Conservation (phyloP, 2,329 filamentous ascomycete species). For the Paramyrothecium sp. region DNA sequence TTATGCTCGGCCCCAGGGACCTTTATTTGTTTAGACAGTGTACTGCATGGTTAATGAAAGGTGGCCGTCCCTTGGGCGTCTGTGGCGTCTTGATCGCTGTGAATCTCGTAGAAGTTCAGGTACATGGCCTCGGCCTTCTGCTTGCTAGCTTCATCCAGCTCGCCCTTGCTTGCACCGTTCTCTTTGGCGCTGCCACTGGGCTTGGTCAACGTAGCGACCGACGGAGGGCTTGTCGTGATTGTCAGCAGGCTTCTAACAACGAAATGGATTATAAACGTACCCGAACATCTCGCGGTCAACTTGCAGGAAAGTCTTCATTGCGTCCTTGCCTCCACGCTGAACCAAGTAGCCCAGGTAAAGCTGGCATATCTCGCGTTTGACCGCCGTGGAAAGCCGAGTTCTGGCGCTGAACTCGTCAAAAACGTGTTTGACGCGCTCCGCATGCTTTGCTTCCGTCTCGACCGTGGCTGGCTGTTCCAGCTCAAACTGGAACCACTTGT, state of each 20-base stretch:
- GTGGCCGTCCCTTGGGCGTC: slow-evolving; percentile 48
- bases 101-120: slow-evolving; percentile 52
- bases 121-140: slow-evolving; percentile 51
- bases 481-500: slow-evolving; percentile 85
- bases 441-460: slow-evolving; percentile 63
- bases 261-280: slow-evolving; percentile 42
- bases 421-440: slow-evolving; percentile 76
- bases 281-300: slow-evolving; percentile 88
- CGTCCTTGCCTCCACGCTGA: slow-evolving; percentile 75
- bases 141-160: slow-evolving; percentile 50
- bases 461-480: slow-evolving; percentile 72
- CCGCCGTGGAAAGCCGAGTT: slow-evolving; percentile 64
- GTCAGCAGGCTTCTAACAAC: slow-evolving; percentile 10
- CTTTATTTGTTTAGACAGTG: too few species aligned
- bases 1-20: too few species aligned
- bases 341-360: slow-evolving; percentile 82
- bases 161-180: slow-evolving; percentile 37
- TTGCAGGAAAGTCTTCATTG: slow-evolving; percentile 81
- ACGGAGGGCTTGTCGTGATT: slow-evolving; percentile 38
- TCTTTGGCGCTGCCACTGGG: slow-evolving; percentile 39
- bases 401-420: slow-evolving; percentile 72
- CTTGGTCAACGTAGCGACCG: slow-evolving; percentile 40
- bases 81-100: slow-evolving; percentile 39
- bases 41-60: slow-evolving; percentile 41
- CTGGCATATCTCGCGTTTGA: slow-evolving; percentile 73